phyloP scores from a whole-genome alignment of 192 early-diverging fungal genomes.

The Entomortierella lignicola region DNA sequence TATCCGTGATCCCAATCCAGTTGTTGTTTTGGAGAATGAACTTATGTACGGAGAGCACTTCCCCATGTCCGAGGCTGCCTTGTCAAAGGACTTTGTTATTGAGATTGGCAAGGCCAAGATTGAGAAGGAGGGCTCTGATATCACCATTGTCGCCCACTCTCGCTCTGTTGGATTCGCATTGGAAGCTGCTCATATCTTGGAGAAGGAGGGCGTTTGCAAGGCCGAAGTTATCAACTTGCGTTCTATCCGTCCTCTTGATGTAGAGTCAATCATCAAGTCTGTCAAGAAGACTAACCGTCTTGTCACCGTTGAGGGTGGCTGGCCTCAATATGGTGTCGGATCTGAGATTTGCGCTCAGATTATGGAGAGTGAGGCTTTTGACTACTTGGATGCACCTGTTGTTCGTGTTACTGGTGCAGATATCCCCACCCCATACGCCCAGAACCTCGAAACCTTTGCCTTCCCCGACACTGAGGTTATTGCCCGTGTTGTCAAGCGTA shows the following conservation, averaged over 20 bases:
- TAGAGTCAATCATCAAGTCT: slow-evolving; percentile 89
- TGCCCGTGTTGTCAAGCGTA: slow-evolving; percentile 81
- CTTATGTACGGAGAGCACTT: slow-evolving; percentile 95
- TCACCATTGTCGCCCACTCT: slow-evolving; percentile 96
- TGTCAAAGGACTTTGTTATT: slow-evolving; percentile 83
- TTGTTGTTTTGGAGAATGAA: slow-evolving; percentile 97
- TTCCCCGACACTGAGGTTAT: slow-evolving; percentile 89
- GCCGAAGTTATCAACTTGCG: slow-evolving; percentile 97
- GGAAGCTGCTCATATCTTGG: slow-evolving; percentile 88
- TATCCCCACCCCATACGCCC: slow-evolving; percentile 96
- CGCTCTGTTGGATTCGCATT: slow-evolving; percentile 85
- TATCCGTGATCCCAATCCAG: slow-evolving; percentile 98
- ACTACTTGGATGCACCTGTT: slow-evolving; percentile 96
- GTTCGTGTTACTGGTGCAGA: slow-evolving; percentile 95
- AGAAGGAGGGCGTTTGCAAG: slow-evolving; percentile 80
- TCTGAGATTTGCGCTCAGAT: slow-evolving; percentile 95
- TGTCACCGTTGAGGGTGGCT: slow-evolving; percentile 96
- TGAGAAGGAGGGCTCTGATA: slow-evolving; percentile 74
- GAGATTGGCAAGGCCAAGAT: slow-evolving; percentile 96
- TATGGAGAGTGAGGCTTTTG: slow-evolving; percentile 97
- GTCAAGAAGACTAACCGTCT: slow-evolving; percentile 99
- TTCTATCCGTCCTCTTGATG: slow-evolving; percentile 96
- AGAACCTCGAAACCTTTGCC: slow-evolving; percentile 90
- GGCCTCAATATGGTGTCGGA: slow-evolving; percentile 94
- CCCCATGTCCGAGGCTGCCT: slow-evolving; percentile 78